These are phyloP conservation scores for Wickerhamomyces alni DNA, from an alignment of 805 yeast species.

Conservation along the genomic window DNA sequence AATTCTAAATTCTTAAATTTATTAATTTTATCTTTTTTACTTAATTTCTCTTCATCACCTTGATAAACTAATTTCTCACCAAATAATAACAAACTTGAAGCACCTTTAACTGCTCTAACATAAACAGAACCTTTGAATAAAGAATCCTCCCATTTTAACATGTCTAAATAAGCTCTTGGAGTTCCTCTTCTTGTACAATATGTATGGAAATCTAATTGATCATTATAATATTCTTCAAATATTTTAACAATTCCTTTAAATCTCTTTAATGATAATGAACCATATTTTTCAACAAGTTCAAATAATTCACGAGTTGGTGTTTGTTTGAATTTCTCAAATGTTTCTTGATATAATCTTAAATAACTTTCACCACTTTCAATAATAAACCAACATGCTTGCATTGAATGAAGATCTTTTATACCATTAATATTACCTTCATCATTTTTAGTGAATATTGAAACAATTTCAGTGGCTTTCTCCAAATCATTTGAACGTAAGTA, in stretches of 20 bases:
- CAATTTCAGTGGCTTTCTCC: constrained; percentile 66
- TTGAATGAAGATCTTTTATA: constrained; percentile 73
- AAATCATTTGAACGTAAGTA: constrained; percentile 67
- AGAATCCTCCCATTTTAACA: constrained; percentile 78
- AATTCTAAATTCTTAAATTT: constrained; percentile 49
- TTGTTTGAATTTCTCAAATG: constrained; percentile 28
- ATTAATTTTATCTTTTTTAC: constrained; percentile 52
- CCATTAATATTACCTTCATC: constrained; percentile 72
- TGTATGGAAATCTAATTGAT: constrained; percentile 92
- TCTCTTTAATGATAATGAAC: constrained; percentile 79
- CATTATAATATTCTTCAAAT: constrained; percentile 66
- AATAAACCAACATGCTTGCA: constrained; percentile 92
- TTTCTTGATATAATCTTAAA: constrained; percentile 46
- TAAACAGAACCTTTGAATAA: constrained; percentile 67
- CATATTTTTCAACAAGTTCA: constrained; percentile 38
- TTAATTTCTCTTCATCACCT: constrained; percentile 37
- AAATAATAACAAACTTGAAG: constrained; percentile 47
- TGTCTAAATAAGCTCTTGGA: constrained; percentile 71
- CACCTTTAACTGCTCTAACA: constrained; percentile 63
- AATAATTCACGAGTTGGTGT: not conserved
- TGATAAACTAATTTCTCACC: constrained; percentile 12
- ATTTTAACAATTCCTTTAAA: constrained; percentile 59
- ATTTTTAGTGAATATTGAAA: constrained; percentile 79
- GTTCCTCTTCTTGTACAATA: constrained; percentile 91
- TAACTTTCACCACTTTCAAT: constrained; percentile 83